Evolutionary conservation across 305 asterid genomes (phyloP).

Genomic region (Petunia hybrid): DNA sequence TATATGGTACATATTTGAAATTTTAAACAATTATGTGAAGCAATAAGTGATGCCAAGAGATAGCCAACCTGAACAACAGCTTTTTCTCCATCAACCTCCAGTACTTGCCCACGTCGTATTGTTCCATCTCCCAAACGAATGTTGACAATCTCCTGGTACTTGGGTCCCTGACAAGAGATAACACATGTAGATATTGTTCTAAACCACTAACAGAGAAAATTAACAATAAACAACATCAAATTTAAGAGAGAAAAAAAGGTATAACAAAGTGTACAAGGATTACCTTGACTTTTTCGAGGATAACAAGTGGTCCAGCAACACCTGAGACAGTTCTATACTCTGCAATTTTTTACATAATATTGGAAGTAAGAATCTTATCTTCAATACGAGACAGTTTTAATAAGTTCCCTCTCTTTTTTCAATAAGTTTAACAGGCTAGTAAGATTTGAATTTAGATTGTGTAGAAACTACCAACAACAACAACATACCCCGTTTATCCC

Average conservation of each 20-base stretch:
- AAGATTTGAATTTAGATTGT: background rate
- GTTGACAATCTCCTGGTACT: slow-evolving; percentile 95
- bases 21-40: background rate
- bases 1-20: background rate
- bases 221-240: background rate
- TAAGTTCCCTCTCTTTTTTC: background rate
- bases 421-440: background rate
- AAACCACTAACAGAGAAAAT: background rate
- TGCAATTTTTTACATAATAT: slow-evolving; percentile 42
- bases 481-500: no score
- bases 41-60: slow-evolving; percentile 13
- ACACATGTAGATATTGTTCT: background rate
- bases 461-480: background rate
- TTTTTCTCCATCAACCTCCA: slow-evolving; percentile 98
- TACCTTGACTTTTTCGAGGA: slow-evolving; percentile 98
- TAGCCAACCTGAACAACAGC: slow-evolving; percentile 92
- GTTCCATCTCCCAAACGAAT: slow-evolving; percentile 98
- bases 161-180: slow-evolving; percentile 74
- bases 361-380: background rate
- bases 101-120: slow-evolving; percentile 94
- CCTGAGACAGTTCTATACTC: slow-evolving; percentile 98
- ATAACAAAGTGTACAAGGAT: slow-evolving; percentile 1
- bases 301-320: slow-evolving; percentile 99
- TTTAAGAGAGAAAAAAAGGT: background rate
- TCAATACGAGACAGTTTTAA: background rate